Evolutionary conservation across 495 filamentous ascomycete species (phyloP), one percentile per base, ranked within the genome.

Genomic region (Jackrogersella minutella): DNA sequence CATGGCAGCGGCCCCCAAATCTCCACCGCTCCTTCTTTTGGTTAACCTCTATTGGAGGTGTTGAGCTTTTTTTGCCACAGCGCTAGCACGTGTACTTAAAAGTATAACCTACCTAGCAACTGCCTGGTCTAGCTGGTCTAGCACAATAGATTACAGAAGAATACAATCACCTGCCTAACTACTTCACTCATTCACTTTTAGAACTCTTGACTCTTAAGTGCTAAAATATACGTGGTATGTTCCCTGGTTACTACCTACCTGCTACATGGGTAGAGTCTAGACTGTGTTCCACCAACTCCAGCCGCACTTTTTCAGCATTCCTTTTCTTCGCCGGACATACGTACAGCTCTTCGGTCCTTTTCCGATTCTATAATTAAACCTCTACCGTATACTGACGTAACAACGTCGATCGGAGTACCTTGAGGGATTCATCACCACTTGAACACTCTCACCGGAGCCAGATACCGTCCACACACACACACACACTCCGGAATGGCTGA

Each of bases 241-340:
- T n/a, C n/a, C n/a, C n/a, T n/a, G n/a, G n/a, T n/a, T n/a, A n/a
- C n/a, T n/a, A n/a, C n/a, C n/a, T n/a, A n/a, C n/a, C n/a, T n/a
- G n/a, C n/a, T n/a, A n/a, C n/a, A n/a, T n/a, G n/a, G n/a, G n/a
- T n/a, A n/a, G n/a, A n/a, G n/a, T 2, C 14, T 46, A 37, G 22
- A 53, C 39, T 40, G 51, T 63, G 58, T 62, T 54, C 37, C 50
- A 58, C 53, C 34, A 37, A n/a, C 26, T 56, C 60, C 60, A 69
- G 54, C 54, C 60, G 60, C 49, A 60, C 40, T 30, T 34, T 2
- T 55, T 59, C 28, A 34, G 58, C 28, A 51, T 34, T 50, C 50
- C n/a, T 50, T 52, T 51, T 56, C 33, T 51, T 51, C 33, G 55
- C 46, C n/a, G 13, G 9, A 56, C 34, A 49, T 30, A 43, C 33